These are phyloP conservation scores for Schizosaccharomyces osmophilus DNA, from an alignment of 805 yeast genomes.

Conservation along the genomic window DNA sequence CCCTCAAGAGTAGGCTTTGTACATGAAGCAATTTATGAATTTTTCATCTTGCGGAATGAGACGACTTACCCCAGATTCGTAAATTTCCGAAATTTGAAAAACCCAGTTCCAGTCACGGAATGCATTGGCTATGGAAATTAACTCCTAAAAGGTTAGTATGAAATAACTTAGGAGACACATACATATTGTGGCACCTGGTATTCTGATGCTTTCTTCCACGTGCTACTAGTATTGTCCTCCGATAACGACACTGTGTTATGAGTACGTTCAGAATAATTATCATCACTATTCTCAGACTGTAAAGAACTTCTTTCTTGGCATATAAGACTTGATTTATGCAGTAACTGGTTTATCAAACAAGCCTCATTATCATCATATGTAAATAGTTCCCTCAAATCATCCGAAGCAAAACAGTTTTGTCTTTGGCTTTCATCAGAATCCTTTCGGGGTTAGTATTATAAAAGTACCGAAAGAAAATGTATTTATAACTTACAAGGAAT, in stretches of 20 bases:
- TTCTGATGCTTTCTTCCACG: background rate
- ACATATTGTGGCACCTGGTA: background rate
- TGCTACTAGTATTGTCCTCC: no score
- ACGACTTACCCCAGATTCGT: no score
- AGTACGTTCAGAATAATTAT: background rate
- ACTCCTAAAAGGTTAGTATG: background rate
- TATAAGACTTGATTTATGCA: background rate
- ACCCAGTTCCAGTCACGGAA: background rate
- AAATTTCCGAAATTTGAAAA: no score
- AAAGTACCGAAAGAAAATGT: background rate
- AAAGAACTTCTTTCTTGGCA: background rate
- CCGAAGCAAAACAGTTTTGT: slow-evolving; percentile 1
- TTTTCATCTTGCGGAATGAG: no score
- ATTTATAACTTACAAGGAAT: slow-evolving; percentile 21
- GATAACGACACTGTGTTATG: no score
- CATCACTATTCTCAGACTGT: background rate
- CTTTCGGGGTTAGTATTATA: background rate
- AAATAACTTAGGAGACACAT: background rate
- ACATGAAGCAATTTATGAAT: background rate
- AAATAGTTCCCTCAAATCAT: background rate
- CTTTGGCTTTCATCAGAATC: slow-evolving; percentile 7
- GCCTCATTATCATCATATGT: background rate
- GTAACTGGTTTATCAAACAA: background rate
- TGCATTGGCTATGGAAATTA: background rate
- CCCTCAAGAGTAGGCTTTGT: background rate